These are phyloP conservation scores for Huntiella moniliformis DNA, from an alignment of 2,329 filamentous ascomycete species.

Conservation along the genomic window DNA sequence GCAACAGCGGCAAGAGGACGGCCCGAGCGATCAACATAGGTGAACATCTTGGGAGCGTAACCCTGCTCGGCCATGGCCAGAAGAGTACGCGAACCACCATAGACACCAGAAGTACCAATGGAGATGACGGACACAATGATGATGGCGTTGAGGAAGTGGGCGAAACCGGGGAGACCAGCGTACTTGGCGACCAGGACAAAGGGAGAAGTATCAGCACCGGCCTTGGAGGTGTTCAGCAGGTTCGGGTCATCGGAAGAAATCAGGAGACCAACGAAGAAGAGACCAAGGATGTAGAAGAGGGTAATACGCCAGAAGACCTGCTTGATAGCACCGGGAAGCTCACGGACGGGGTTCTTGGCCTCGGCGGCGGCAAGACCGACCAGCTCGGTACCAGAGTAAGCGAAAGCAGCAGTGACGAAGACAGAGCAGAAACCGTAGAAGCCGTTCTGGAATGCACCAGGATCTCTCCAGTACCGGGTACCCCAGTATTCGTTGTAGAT, in stretches of 20 bases:
- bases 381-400: slow-evolving; percentile 49
- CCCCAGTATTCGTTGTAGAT: slow-evolving; percentile 25
- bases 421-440: slow-evolving; percentile 51
- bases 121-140: slow-evolving; percentile 35
- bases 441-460: slow-evolving; percentile 43
- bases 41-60: slow-evolving; percentile 34
- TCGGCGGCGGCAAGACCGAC: slow-evolving; percentile 55
- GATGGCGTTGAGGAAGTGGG: slow-evolving; percentile 33
- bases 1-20: slow-evolving; percentile 30
- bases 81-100: slow-evolving; percentile 35
- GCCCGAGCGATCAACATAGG: slow-evolving; percentile 34
- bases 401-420: slow-evolving; percentile 51
- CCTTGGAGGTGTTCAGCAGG: slow-evolving; percentile 22
- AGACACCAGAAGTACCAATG: slow-evolving; percentile 34
- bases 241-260: slow-evolving; percentile 24
- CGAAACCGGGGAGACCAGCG: slow-evolving; percentile 27
- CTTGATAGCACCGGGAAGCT: slow-evolving; percentile 61
- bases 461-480: slow-evolving; percentile 24
- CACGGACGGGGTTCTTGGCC: slow-evolving; percentile 45
- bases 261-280: slow-evolving; percentile 30
- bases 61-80: slow-evolving; percentile 36
- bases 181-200: slow-evolving; percentile 32
- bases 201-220: slow-evolving; percentile 23
- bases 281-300: slow-evolving; percentile 30
- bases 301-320: slow-evolving; percentile 43